Conservation (phyloP, 2,329 filamentous ascomycete genomes). For the Exophiala sp. region DNA sequence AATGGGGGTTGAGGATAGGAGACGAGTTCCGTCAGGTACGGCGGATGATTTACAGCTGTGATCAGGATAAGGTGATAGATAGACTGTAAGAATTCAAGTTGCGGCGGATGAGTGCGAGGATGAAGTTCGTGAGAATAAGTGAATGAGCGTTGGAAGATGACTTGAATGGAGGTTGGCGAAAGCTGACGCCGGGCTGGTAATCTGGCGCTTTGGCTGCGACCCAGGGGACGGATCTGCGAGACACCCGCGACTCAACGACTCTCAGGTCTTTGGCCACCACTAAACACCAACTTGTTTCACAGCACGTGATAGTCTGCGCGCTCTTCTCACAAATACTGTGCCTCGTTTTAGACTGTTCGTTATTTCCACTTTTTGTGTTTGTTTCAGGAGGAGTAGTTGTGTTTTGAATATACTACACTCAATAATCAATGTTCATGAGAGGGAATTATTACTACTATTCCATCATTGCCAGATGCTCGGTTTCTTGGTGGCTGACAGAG, state of each 20-base stretch:
- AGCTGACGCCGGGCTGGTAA: constrained; percentile 23
- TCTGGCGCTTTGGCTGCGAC: constrained; percentile 23
- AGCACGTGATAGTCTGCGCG: constrained; percentile 1
- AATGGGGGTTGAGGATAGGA: background rate
- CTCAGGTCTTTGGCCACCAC: background rate
- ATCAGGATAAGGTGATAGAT: background rate
- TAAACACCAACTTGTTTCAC: background rate
- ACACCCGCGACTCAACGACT: constrained; percentile 1
- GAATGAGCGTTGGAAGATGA: constrained; percentile 13
- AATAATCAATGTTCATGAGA: too few relatives aligned
- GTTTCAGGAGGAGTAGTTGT: too few relatives aligned
- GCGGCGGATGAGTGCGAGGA: background rate
- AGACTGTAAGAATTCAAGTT: background rate
- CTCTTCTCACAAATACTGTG: too few relatives aligned
- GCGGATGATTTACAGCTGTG: background rate
- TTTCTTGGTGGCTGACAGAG: background rate
- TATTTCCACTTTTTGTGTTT: too few relatives aligned
- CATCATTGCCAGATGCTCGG: too few relatives aligned
- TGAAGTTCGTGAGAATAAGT: background rate
- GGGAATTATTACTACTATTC: too few relatives aligned
- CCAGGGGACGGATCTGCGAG: background rate
- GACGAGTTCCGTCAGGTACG: background rate
- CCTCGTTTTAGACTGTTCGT: too few relatives aligned
- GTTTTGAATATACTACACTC: too few relatives aligned
- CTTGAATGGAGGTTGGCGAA: constrained; percentile 14